Evolutionary conservation across 176 grass and related monocot genomes (phyloP).

Genomic region (Carex kokanica): DNA sequence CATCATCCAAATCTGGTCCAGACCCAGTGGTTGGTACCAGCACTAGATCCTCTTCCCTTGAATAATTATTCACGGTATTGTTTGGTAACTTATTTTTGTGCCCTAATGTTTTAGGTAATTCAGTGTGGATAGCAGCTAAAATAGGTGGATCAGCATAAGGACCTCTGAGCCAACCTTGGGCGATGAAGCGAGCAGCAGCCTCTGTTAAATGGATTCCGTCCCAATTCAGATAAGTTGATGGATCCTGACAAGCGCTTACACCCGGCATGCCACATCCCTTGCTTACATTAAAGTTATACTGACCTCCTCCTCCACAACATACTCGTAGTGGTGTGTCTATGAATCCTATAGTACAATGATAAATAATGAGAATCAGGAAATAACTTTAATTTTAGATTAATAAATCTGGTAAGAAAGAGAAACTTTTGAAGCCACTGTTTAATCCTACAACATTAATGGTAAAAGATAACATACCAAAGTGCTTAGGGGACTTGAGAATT

Average conservation of each 20-base stretch:
- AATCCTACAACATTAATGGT: neutral
- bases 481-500: constrained; percentile 10
- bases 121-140: too few relatives aligned
- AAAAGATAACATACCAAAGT: constrained; percentile 29
- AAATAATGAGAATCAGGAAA: neutral
- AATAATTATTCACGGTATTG: too few relatives aligned
- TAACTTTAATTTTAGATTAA: neutral
- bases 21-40: too few relatives aligned
- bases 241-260: neutral
- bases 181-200: too few relatives aligned
- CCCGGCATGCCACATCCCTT: neutral
- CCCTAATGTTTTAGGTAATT: too few relatives aligned
- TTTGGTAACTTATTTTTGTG: too few relatives aligned
- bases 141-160: too few relatives aligned
- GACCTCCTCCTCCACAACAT: constrained; percentile 3
- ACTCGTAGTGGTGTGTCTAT: constrained; percentile 5
- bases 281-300: constrained; percentile 1
- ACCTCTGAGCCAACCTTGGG: too few relatives aligned
- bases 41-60: too few relatives aligned
- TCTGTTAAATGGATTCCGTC: too few relatives aligned
- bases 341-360: neutral
- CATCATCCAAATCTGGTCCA: too few relatives aligned
- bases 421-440: neutral
- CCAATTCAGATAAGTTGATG: too few relatives aligned
- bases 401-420: neutral